Percentiles rank a stretch among this genome's conserved stretches.
phyloP scores from a whole-genome alignment of 768 basidiomycete species.

The Amanita polypyramis region DNA sequence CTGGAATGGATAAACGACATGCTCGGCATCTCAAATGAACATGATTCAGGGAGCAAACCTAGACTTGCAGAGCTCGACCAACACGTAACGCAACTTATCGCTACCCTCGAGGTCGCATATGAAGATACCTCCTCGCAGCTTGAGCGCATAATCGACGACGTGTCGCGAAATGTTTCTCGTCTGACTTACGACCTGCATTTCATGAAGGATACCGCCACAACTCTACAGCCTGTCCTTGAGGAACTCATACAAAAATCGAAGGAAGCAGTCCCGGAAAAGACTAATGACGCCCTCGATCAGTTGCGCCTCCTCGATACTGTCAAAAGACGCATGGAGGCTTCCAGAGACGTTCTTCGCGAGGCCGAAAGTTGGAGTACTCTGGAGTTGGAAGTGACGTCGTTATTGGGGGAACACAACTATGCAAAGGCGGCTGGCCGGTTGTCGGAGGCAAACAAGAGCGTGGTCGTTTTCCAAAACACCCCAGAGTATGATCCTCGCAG shows the following conservation, averaged over 20 bases:
- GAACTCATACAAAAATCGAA: conserved; percentile 48
- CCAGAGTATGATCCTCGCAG: conserved; percentile 84
- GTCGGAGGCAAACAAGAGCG: conserved; percentile 78
- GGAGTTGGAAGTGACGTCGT: conserved; percentile 81
- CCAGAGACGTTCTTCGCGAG: conserved; percentile 83
- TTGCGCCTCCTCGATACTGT: conserved; percentile 77
- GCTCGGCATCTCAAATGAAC: conserved; percentile 27
- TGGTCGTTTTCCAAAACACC: conserved; percentile 90
- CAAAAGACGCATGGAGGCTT: conserved; percentile 79
- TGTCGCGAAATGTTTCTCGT: conserved; percentile 83
- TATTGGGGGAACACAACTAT: conserved; percentile 72
- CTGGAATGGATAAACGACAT: conserved; percentile 66
- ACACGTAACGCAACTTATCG: conserved; percentile 64
- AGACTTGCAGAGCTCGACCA: conserved; percentile 58
- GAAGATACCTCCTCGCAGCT: conserved; percentile 83
- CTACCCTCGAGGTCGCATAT: conserved; percentile 74
- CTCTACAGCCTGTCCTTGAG: conserved; percentile 58
- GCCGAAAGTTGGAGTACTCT: conserved; percentile 96
- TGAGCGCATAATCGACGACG: conserved; percentile 86
- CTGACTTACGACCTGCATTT: conserved; percentile 95
- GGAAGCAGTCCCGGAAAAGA: conserved; percentile 43
- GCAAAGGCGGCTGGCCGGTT: conserved; percentile 88
- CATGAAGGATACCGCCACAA: conserved; percentile 84
- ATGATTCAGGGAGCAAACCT: conserved; percentile 15
- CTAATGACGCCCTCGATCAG: conserved; percentile 58